Conservation (phyloP, 176 grass and related monocot genomes). For the Hsuehochloa calcarea region DNA sequence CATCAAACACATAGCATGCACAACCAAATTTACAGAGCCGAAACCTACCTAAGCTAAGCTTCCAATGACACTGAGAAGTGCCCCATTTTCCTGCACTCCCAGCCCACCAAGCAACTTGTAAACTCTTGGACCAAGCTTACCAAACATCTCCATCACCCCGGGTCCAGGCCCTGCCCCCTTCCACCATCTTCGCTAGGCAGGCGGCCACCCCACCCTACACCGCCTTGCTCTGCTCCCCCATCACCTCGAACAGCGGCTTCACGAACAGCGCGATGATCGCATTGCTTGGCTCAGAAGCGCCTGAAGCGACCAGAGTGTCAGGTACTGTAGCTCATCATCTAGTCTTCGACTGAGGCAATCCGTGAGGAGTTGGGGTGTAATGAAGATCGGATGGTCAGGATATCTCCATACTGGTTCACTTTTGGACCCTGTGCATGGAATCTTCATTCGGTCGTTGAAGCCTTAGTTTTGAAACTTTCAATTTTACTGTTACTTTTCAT, state of each 20-base stretch:
- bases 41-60: conserved; percentile 66
- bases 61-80: conserved; percentile 69
- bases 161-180: conserved; percentile 48
- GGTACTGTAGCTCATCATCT: no score
- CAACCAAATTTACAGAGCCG: neutral
- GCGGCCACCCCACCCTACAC: conserved; percentile 78
- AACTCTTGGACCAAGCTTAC: conserved; percentile 68
- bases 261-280: conserved; percentile 63
- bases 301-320: conserved; percentile 26
- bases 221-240: conserved; percentile 84
- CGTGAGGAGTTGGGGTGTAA: no score
- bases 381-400: no score
- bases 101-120: conserved; percentile 78
- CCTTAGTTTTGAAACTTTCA: no score
- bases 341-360: no score
- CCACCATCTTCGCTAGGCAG: conserved; percentile 78
- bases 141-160: conserved; percentile 48
- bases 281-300: conserved; percentile 18
- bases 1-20: conserved; percentile 13
- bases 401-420: no score
- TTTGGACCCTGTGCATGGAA: no score
- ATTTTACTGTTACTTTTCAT: no score
- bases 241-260: conserved; percentile 87
- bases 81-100: conserved; percentile 76
- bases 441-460: no score